Percentiles rank a stretch among this genome's conserved stretches.
phyloP scores from a whole-genome alignment of 2,329 filamentous ascomycete genomes.

The Fusarium oxysporum region DNA sequence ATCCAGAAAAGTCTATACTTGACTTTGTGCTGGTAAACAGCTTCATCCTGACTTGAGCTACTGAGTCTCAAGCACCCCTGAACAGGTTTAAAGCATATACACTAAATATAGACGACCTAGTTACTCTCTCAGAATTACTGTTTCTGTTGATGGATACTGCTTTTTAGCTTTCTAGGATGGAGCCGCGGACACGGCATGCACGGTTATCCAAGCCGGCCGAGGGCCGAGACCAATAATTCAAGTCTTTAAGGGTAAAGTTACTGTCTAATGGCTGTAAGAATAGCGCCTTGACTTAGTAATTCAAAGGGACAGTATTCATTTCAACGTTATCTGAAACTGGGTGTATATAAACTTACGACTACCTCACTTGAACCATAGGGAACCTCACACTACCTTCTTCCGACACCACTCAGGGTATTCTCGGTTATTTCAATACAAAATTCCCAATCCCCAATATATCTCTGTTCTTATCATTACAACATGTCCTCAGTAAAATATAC shows the following conservation, averaged over 20 bases:
- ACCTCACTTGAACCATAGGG: neutral
- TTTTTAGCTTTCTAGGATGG: neutral
- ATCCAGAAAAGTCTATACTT: neutral
- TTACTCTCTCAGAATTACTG: neutral
- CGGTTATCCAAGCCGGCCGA: neutral
- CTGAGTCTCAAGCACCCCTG: neutral
- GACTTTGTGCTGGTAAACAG: too few species aligned
- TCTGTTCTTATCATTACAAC: neutral
- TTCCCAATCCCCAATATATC: neutral
- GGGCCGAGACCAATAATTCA: neutral
- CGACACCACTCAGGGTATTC: neutral
- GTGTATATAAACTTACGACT: neutral
- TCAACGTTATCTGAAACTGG: neutral
- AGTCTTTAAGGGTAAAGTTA: neutral
- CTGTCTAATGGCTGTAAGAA: neutral
- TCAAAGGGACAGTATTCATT: rapidly evolving
- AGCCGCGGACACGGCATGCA: neutral
- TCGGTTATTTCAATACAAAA: too few species aligned
- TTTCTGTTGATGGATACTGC: neutral
- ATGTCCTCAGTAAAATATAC: conserved; percentile 24
- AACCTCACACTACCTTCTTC: neutral
- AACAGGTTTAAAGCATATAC: neutral
- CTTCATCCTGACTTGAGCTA: neutral
- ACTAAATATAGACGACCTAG: neutral
- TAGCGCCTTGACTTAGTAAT: neutral